Percentiles rank a stretch among this genome's conserved stretches.
Conservation (phyloP, 179 eudicot species). For the Corrigiola litoralis region DNA sequence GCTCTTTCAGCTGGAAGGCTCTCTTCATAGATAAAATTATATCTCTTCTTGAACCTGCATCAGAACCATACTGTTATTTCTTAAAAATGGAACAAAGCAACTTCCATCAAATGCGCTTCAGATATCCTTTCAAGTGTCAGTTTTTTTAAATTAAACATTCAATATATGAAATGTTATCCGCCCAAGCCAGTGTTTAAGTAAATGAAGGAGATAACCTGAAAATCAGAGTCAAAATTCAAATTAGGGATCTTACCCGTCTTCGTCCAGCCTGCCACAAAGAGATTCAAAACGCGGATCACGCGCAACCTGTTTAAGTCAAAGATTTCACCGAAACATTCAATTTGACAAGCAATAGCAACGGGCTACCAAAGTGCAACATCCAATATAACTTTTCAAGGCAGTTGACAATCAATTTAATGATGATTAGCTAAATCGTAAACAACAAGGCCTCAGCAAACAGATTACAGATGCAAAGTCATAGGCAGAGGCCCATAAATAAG, state of each 20-base stretch:
- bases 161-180: neutral
- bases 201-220: neutral
- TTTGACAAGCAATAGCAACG: no score
- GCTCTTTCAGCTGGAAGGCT: conserved; percentile 75
- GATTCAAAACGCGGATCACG: conserved; percentile 96
- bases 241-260: conserved; percentile 52
- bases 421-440: no score
- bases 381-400: no score
- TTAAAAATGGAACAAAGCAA: neutral
- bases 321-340: no score
- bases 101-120: neutral
- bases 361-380: no score
- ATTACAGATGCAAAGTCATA: no score
- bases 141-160: neutral
- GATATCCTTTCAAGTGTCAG: neutral
- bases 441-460: no score
- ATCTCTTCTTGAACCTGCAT: conserved; percentile 85
- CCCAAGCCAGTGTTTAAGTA: neutral
- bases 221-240: neutral
- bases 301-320: conserved; percentile 42
- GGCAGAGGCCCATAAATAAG: no score
- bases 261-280: conserved; percentile 64
- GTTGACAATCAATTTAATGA: no score
- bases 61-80: neutral
- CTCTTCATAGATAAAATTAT: conserved; percentile 58